Percentiles rank a stretch among this genome's conserved stretches.
Conservation (phyloP, 306 rosid species). For the Gastrolobium villosum region DNA sequence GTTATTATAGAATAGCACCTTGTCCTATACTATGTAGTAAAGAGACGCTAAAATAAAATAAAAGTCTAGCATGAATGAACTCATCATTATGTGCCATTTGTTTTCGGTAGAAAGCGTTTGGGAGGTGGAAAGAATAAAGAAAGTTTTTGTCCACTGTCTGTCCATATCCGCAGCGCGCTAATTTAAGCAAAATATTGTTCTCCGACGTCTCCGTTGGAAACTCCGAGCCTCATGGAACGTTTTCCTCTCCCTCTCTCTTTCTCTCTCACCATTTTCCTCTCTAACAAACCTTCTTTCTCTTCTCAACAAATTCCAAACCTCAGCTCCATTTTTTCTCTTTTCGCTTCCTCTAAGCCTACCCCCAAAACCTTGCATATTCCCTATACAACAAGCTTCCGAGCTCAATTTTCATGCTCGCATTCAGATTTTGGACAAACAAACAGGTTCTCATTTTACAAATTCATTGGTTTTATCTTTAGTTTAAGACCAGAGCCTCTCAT, state of each 20-base stretch:
- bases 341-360: conserved; percentile 45
- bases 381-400: conserved; percentile 32
- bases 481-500: neutral
- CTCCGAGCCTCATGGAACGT: conserved; percentile 68
- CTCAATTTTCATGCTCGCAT: conserved; percentile 34
- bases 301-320: conserved; percentile 55
- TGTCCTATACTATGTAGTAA: no score
- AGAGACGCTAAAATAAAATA: no score
- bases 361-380: conserved; percentile 42
- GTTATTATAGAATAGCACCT: no score
- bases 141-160: conserved; percentile 45
- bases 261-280: conserved; percentile 53
- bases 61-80: no score
- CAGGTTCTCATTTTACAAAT: conserved; percentile 55
- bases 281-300: conserved; percentile 49
- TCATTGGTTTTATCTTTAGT: conserved; percentile 4
- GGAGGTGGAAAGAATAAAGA: neutral
- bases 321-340: conserved; percentile 57
- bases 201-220: conserved; percentile 52
- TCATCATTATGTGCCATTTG: no score
- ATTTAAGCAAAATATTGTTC: conserved; percentile 51
- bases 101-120: no score
- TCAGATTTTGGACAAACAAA: conserved; percentile 28
- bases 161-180: conserved; percentile 59
- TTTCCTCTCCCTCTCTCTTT: conserved; percentile 55